Conservation (phyloP, 495 filamentous ascomycete species). For the Hypoxylon cercidicola region DNA sequence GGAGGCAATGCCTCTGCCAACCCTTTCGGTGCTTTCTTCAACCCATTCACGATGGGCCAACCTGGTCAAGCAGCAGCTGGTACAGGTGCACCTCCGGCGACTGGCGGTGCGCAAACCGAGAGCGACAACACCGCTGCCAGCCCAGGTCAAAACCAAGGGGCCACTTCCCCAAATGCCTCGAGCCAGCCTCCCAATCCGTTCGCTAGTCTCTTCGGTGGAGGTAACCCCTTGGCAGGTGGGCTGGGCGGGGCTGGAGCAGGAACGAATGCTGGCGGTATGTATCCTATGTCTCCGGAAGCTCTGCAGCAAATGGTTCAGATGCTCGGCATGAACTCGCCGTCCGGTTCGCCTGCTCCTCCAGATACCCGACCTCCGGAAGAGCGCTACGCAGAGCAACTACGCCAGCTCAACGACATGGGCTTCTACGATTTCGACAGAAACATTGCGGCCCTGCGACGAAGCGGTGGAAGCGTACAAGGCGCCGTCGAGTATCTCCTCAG, state of each 20-base stretch:
- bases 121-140: slow-evolving; percentile 27
- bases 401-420: slow-evolving; percentile 98
- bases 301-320: slow-evolving; percentile 59
- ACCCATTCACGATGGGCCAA: slow-evolving; percentile 34
- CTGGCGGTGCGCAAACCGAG: slow-evolving; percentile 19
- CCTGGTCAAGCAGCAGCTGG: slow-evolving; percentile 40
- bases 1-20: slow-evolving; percentile 59
- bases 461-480: slow-evolving; percentile 94
- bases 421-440: slow-evolving; percentile 98
- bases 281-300: slow-evolving; percentile 48
- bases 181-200: slow-evolving; percentile 53
- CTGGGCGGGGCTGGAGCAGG: slow-evolving; percentile 7
- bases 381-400: slow-evolving; percentile 86
- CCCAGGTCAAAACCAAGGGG: slow-evolving; percentile 33
- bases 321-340: slow-evolving; percentile 41
- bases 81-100: slow-evolving; percentile 29
- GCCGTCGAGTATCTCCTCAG: slow-evolving; percentile 83
- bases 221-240: neutral
- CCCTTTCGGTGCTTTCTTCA: slow-evolving; percentile 79
- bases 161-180: slow-evolving; percentile 24
- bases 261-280: slow-evolving; percentile 20
- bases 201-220: slow-evolving; percentile 53
- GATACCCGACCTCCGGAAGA: slow-evolving; percentile 95
- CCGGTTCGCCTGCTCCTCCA: slow-evolving; percentile 62
- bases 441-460: slow-evolving; percentile 84